Conservation (phyloP, 257 asterid species). For the Lithospermum erythrorhizon region DNA sequence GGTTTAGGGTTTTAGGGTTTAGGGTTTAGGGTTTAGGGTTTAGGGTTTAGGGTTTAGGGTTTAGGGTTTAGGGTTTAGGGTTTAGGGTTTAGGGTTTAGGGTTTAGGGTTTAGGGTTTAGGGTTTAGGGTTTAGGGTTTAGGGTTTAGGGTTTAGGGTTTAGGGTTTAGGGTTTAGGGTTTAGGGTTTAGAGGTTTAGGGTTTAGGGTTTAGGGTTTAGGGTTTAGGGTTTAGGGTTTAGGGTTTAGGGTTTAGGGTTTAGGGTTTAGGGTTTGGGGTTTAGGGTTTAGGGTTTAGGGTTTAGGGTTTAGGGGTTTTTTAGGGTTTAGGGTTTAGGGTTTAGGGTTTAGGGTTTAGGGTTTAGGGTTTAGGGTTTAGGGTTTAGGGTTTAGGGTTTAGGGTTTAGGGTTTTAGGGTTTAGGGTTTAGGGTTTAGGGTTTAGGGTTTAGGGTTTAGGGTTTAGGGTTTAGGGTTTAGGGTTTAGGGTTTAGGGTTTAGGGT, state of each 20-base stretch:
- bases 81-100: constrained; percentile 4
- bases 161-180: constrained; percentile 4
- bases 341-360: constrained; percentile 18
- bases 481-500: constrained; percentile 13
- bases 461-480: constrained; percentile 22
- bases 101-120: constrained; percentile 1
- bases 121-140: constrained; percentile 1
- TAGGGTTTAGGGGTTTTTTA: no score
- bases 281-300: constrained; percentile 5
- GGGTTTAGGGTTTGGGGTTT: constrained; percentile 12
- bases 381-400: constrained; percentile 3
- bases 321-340: constrained; percentile 16
- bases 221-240: constrained; percentile 12
- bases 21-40: constrained; percentile 7
- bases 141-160: neutral
- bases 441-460: constrained; percentile 12
- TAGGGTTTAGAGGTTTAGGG: constrained; percentile 13
- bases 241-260: constrained; percentile 17
- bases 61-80: constrained; percentile 5
- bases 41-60: constrained; percentile 3
- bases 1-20: constrained; percentile 2
- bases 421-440: constrained; percentile 10
- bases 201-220: constrained; percentile 11
- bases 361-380: constrained; percentile 12
- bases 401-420: constrained; percentile 14